Conservation (phyloP, 2,329 filamentous ascomycete species). For the Aspergillus oerlinghausenensis region DNA sequence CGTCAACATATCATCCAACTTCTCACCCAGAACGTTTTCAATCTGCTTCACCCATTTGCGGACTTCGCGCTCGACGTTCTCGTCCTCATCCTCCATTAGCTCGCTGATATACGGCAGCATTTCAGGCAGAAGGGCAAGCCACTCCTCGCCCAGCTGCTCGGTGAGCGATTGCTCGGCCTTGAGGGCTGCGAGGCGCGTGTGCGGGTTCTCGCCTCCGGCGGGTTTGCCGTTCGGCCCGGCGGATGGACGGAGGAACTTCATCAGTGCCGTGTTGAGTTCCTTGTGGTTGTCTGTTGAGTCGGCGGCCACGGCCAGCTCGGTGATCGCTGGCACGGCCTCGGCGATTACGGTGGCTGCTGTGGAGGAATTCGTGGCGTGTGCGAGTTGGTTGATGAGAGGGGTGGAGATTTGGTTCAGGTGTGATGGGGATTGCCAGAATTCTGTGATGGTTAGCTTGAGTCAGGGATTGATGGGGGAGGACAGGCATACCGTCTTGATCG, state of each 20-base stretch:
- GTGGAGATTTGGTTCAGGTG: conserved; percentile 72
- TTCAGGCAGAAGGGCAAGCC: conserved; percentile 84
- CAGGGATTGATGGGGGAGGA: no score
- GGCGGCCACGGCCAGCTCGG: conserved; percentile 73
- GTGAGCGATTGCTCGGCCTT: conserved; percentile 77
- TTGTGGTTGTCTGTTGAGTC: conserved; percentile 88
- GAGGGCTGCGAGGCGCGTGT: conserved; percentile 75
- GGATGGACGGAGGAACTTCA: conserved; percentile 68
- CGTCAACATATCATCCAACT: conserved; percentile 85
- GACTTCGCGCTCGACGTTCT: conserved; percentile 84
- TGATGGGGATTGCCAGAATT: conserved; percentile 90
- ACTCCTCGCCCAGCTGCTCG: conserved; percentile 81
- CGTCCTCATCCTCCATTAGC: conserved; percentile 92
- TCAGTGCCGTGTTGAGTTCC: conserved; percentile 72
- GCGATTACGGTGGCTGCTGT: conserved; percentile 44
- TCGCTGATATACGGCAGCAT: conserved; percentile 97
- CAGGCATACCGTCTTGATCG: conserved; percentile 67
- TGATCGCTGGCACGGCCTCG: conserved; percentile 68
- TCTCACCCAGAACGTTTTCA: conserved; percentile 84
- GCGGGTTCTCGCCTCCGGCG: conserved; percentile 53
- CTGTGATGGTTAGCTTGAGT: conserved; percentile 20
- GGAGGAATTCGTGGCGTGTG: conserved; percentile 34
- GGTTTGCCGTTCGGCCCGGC: conserved; percentile 23
- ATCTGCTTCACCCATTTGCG: conserved; percentile 86
- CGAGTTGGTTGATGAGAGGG: conserved; percentile 66